phyloP scores from a whole-genome alignment of 1,284 basidiomycete genomes.

The Anthracocystis walkeri region DNA sequence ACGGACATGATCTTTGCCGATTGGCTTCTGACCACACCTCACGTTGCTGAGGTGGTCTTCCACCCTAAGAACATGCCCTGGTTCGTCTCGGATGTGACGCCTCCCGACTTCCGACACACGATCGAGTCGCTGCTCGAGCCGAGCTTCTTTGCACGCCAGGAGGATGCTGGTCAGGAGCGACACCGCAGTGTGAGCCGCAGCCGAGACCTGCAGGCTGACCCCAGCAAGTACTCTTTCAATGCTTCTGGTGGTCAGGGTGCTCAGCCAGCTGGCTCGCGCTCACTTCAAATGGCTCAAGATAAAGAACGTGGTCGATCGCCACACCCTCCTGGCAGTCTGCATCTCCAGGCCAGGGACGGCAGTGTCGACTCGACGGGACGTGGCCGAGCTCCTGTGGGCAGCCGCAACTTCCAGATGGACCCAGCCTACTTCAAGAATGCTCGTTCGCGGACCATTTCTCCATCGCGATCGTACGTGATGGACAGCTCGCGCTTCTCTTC shows the following conservation, averaged over 20 bases:
- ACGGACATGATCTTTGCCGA: slow-evolving; percentile 95
- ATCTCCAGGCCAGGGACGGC: slow-evolving; percentile 52
- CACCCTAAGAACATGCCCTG: slow-evolving; percentile 69
- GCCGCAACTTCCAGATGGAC: slow-evolving; percentile 58
- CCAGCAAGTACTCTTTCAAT: slow-evolving; percentile 43
- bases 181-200: slow-evolving; percentile 48
- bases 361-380: slow-evolving; percentile 50
- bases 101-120: slow-evolving; percentile 67
- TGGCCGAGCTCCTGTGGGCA: slow-evolving; percentile 46
- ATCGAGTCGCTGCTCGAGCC: slow-evolving; percentile 72
- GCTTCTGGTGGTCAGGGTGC: slow-evolving; percentile 23
- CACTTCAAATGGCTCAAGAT: slow-evolving; percentile 44
- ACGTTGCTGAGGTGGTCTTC: slow-evolving; percentile 64
- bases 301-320: slow-evolving; percentile 47
- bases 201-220: slow-evolving; percentile 47
- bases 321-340: slow-evolving; percentile 42
- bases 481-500: slow-evolving; percentile 57
- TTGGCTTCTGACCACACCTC: slow-evolving; percentile 72
- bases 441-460: slow-evolving; percentile 56
- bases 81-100: slow-evolving; percentile 66
- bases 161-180: slow-evolving; percentile 34
- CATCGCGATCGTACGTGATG: slow-evolving; percentile 58
- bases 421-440: slow-evolving; percentile 61
- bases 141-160: slow-evolving; percentile 73
- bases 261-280: slow-evolving; percentile 36